A percentile compares a stretch with the other conserved stretches of the same genome.
These are phyloP conservation scores for Ceratobasidium papillatum DNA, from an alignment of 1,284 basidiomycete species.

Conservation along the genomic window DNA sequence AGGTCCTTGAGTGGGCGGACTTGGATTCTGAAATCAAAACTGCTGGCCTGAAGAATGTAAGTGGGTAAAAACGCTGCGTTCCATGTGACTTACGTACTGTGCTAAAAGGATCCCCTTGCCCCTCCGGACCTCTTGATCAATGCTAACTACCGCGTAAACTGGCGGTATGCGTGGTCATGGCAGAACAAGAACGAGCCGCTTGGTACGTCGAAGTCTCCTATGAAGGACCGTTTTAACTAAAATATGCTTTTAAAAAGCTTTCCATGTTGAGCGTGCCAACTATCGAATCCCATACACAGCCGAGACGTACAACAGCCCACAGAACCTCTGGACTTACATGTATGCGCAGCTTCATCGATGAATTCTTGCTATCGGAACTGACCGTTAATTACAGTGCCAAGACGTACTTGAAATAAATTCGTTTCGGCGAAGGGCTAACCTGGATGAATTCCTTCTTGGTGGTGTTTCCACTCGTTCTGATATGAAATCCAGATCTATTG, in stretches of 20 bases:
- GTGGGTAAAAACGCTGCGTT: not conserved
- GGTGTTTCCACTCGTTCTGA: not conserved
- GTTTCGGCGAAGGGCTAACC: not conserved
- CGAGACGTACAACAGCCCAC: slow-evolving; percentile 42
- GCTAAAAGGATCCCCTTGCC: not conserved
- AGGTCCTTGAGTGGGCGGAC: slow-evolving; percentile 70
- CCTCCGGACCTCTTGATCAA: slow-evolving; percentile 38
- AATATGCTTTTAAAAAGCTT: not conserved
- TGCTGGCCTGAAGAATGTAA: slow-evolving; percentile 58
- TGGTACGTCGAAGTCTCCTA: not conserved
- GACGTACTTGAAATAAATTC: slow-evolving; percentile 1
- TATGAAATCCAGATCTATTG: too few relatives aligned
- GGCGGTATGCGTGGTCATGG: slow-evolving; percentile 32
- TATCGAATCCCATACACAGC: slow-evolving; percentile 37
- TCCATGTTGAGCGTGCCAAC: slow-evolving; percentile 31
- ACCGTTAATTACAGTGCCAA: not conserved
- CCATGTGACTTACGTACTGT: not conserved
- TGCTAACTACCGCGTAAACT: slow-evolving; percentile 34
- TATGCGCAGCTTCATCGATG: not conserved
- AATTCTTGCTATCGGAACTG: not conserved
- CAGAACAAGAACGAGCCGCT: slow-evolving; percentile 27
- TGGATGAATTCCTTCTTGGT: not conserved
- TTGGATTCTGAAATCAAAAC: slow-evolving; percentile 72
- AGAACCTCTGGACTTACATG: slow-evolving; percentile 41
- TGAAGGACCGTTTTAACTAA: not conserved